Percentiles rank a stretch among this genome's conserved stretches.
Evolutionary conservation across 2,329 filamentous ascomycete species (phyloP).

Genomic region (Hypoxylon sp.): DNA sequence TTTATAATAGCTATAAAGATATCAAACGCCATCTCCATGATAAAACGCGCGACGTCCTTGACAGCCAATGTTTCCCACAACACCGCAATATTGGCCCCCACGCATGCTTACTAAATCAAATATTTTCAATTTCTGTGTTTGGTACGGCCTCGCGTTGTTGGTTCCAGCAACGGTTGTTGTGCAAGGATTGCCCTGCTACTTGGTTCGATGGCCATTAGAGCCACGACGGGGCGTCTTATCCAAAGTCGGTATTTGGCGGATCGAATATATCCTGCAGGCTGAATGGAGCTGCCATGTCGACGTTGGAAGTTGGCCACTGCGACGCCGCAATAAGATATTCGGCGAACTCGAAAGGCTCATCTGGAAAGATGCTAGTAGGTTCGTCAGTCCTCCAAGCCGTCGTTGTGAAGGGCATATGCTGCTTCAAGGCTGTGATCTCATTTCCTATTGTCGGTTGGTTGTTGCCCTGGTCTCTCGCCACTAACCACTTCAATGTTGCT

Average conservation of each 20-base stretch:
- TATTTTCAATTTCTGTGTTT: neutral
- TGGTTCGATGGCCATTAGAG: neutral
- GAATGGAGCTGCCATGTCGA: slow-evolving; percentile 23
- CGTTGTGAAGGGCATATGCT: slow-evolving; percentile 38
- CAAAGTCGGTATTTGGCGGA: slow-evolving; percentile 6
- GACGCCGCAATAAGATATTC: slow-evolving; percentile 40
- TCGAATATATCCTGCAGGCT: slow-evolving; percentile 33
- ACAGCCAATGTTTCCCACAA: too few relatives aligned
- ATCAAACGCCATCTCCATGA: too few relatives aligned
- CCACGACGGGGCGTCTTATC: neutral
- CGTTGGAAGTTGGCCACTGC: slow-evolving; percentile 32
- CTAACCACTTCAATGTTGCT: slow-evolving; percentile 51
- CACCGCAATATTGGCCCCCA: too few relatives aligned
- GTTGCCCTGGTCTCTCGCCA: slow-evolving; percentile 30
- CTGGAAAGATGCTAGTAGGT: slow-evolving; percentile 37
- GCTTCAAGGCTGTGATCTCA: slow-evolving; percentile 36
- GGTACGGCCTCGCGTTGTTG: neutral
- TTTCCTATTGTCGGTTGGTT: slow-evolving; percentile 29
- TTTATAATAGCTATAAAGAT: too few relatives aligned
- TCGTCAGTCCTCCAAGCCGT: slow-evolving; percentile 36
- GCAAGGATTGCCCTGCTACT: neutral
- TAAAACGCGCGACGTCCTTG: too few relatives aligned
- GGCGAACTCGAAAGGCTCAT: slow-evolving; percentile 42
- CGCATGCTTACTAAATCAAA: neutral
- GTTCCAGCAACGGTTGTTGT: neutral